Percentiles rank a stretch among this genome's conserved stretches.
Evolutionary conservation across 2,329 filamentous ascomycete genomes (phyloP).

Genomic region (Claviceps sp.): DNA sequence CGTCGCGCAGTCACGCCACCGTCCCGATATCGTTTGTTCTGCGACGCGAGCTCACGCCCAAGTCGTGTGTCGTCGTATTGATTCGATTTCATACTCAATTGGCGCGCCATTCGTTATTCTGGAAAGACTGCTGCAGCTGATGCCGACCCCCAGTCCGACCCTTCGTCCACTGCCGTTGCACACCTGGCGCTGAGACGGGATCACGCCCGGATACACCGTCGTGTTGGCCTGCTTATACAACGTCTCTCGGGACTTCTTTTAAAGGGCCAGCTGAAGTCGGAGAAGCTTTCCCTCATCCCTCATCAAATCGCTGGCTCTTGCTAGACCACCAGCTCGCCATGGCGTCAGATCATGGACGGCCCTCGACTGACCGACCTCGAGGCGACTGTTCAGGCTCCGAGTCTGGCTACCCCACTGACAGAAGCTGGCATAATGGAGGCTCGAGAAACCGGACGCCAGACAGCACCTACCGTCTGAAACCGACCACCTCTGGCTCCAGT

Average conservation of each 20-base stretch:
- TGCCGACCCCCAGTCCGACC: constrained; percentile 22
- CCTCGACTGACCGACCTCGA: constrained; percentile 24
- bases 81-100: constrained; percentile 15
- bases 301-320: not conserved
- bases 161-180: constrained; percentile 19
- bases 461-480: constrained; percentile 19
- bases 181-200: constrained; percentile 18
- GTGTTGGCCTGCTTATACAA: not conserved
- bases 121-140: constrained; percentile 16
- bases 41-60: constrained; percentile 9
- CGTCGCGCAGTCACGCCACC: constrained; percentile 17
- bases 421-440: constrained; percentile 24
- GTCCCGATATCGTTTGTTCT: constrained; percentile 8
- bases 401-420: constrained; percentile 18
- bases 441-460: constrained; percentile 21
- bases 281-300: not conserved
- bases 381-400: constrained; percentile 18
- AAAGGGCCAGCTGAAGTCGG: constrained; percentile 10
- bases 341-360: constrained; percentile 34
- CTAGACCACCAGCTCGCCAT: constrained; percentile 16
- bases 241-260: constrained; percentile 5
- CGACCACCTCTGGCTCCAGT: constrained; percentile 22
- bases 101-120: constrained; percentile 9
- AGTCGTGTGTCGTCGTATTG: constrained; percentile 5
- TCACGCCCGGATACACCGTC: constrained; percentile 1